Percentiles rank a stretch among this genome's conserved stretches.
Conservation (phyloP, 352 stramenopile genomes). For the Peronospora farinosa region DNA sequence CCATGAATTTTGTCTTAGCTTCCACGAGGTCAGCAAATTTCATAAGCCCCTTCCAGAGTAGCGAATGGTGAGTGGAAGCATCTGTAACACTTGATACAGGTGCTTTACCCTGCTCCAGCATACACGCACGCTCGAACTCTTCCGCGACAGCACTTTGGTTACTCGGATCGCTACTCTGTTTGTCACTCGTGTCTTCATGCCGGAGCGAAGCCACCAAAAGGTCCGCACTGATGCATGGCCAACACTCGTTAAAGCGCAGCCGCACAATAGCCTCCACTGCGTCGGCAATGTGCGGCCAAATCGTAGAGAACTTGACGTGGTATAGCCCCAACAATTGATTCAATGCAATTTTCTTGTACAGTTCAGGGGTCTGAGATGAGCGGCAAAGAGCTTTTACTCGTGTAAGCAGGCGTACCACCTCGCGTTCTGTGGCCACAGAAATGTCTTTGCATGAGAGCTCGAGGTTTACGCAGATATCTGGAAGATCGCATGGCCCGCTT, state of each 20-base stretch:
- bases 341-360: conserved; percentile 76
- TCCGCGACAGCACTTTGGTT: conserved; percentile 14
- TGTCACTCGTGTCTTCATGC: conserved; percentile 29
- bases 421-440: conserved; percentile 72
- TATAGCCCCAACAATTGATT: conserved; percentile 77
- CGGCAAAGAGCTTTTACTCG: conserved; percentile 73
- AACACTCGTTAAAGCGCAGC: conserved; percentile 58
- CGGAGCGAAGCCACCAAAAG: conserved; percentile 41
- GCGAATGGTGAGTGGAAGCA: conserved; percentile 55
- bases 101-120: conserved; percentile 47
- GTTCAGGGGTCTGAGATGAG: conserved; percentile 56
- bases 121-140: conserved; percentile 52
- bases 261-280: conserved; percentile 52
- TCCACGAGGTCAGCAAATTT: conserved; percentile 74
- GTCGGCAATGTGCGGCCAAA: conserved; percentile 77
- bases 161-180: conserved; percentile 5
- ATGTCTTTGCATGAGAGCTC: conserved; percentile 50
- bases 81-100: conserved; percentile 51
- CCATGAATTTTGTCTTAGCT: conserved; percentile 81
- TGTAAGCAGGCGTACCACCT: conserved; percentile 73
- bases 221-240: conserved; percentile 51
- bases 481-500: conserved; percentile 56
- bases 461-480: conserved; percentile 58
- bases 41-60: conserved; percentile 77
- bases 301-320: conserved; percentile 85